phyloP scores from a whole-genome alignment of 108 stramenopile species.

The Pseudonitzschia pungens region DNA sequence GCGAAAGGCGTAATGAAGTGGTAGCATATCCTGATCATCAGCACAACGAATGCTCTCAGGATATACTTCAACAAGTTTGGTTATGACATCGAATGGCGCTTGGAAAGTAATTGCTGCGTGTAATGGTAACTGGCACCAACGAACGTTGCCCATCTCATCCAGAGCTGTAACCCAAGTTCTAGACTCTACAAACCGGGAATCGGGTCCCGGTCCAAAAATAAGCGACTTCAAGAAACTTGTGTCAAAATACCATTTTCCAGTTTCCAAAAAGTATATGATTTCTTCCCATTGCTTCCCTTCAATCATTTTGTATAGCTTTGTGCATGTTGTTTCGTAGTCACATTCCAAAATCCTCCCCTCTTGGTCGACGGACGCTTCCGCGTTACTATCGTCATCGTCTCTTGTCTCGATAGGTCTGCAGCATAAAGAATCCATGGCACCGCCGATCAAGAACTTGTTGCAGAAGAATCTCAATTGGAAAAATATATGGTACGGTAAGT shows the following conservation, averaged over 20 bases:
- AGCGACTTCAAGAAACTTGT: conserved; percentile 23
- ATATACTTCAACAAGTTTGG: conserved; percentile 48
- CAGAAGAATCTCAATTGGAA: background rate
- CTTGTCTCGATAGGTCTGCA: background rate
- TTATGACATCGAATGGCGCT: conserved; percentile 44
- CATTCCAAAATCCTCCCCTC: conserved; percentile 27
- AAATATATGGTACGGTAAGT: background rate
- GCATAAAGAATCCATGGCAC: conserved; percentile 4
- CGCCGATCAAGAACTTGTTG: background rate
- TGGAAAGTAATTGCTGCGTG: conserved; percentile 49
- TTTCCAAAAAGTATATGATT: conserved; percentile 46
- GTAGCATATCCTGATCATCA: conserved; percentile 74
- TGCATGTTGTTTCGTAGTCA: conserved; percentile 60
- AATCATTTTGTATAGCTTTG: conserved; percentile 65
- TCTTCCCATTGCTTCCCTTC: conserved; percentile 71
- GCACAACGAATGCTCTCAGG: conserved; percentile 46
- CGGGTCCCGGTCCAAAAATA: conserved; percentile 18
- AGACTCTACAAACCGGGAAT: conserved; percentile 27
- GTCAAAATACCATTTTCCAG: conserved; percentile 30
- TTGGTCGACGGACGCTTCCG: background rate
- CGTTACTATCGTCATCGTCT: conserved; percentile 1
- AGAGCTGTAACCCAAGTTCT: conserved; percentile 76
- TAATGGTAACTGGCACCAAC: conserved; percentile 52
- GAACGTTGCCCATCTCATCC: conserved; percentile 33
- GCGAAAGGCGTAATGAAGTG: conserved; percentile 74